Evolutionary conservation across 345 rosid genomes (phyloP), one percentile per base, ranked within the genome.

Genomic region (Luvunga scandens): DNA sequence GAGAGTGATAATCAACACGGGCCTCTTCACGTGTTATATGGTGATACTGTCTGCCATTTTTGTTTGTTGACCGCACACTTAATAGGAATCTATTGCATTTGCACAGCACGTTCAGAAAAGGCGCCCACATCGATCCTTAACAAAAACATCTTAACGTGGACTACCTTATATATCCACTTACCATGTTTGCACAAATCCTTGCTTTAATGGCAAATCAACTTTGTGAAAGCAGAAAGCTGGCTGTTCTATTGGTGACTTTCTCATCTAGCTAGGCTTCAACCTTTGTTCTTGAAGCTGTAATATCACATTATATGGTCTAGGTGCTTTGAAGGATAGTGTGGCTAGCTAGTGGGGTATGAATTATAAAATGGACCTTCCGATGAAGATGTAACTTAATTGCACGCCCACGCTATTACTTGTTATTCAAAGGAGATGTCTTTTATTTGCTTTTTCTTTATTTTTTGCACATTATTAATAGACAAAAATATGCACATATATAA

Each of bases 1-100:
- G 42, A 33, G 19, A 33, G 56, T 36, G 55, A 55, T 66, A 24
- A 48, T 7, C 13, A 5, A 53, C 22, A 53, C 48, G 36, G 19
- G 56, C 55, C 38, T 50, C 56, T 33, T 36, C 79, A 66, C 64
- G 34, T 76, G 79, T 76, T 42, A 24, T 66, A 3, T 53, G 65
- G 65, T 24, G 24, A 24, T 24, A 59, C 55, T 76, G 79, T 76
- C 79, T 67, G 66, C 79, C 79, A 65, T 53, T 76, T 75, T 53
- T 45, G 50, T 45, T 24, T 5, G 9, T 66, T 50, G 53, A 14
- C 6, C 6, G 24, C 24, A 34, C 39, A 25, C n/a, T 56, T 76
- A 25, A 14, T n/a, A 53, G 66, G 55, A 55, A 66, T 25, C 79
- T 24, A 33, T 8, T 16, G 10, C 63, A 24, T 22, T 53, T 16